Conservation (phyloP, 2,329 filamentous ascomycete genomes). For the Fusarium circinatum region DNA sequence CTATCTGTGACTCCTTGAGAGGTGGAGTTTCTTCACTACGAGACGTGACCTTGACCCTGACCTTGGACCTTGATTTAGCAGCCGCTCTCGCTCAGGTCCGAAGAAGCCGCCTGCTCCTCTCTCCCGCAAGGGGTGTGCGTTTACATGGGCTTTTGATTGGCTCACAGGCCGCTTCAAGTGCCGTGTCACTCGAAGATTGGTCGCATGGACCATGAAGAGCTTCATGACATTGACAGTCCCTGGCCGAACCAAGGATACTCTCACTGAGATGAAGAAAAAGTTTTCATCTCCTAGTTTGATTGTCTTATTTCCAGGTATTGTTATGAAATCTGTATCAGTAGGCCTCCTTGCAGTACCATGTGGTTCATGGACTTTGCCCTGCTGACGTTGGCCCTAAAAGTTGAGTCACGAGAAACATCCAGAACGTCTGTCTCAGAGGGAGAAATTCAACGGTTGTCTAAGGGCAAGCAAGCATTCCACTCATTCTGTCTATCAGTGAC, state of each 20-base stretch:
- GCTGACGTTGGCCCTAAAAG: constrained; percentile 20
- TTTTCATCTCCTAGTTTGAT: constrained; percentile 5
- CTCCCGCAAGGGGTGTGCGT: constrained; percentile 20
- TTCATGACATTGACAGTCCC: constrained; percentile 14
- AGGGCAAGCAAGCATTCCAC: constrained; percentile 5
- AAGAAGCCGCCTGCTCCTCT: constrained; percentile 28
- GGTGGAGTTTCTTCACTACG: constrained; percentile 13
- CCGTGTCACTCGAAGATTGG: constrained; percentile 41
- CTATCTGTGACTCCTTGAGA: constrained; percentile 3
- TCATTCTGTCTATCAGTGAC: constrained; percentile 11
- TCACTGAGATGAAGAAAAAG: constrained; percentile 4
- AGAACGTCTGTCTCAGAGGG: constrained; percentile 18
- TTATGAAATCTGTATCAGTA: not conserved
- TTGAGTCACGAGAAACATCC: constrained; percentile 30
- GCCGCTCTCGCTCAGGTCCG: constrained; percentile 35
- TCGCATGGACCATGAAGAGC: constrained; percentile 21
- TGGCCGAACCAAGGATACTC: constrained; percentile 13
- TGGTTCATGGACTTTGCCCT: constrained; percentile 22
- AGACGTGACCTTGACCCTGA: constrained; percentile 9
- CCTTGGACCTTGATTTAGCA: constrained; percentile 29
- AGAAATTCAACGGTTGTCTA: constrained; percentile 8
- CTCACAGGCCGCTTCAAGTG: constrained; percentile 26
- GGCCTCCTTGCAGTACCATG: constrained; percentile 9
- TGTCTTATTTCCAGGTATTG: constrained; percentile 13
- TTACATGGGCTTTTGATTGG: constrained; percentile 37